Evolutionary conservation across 129 eudicot genomes (phyloP).

Genomic region (Solidago caesia): DNA sequence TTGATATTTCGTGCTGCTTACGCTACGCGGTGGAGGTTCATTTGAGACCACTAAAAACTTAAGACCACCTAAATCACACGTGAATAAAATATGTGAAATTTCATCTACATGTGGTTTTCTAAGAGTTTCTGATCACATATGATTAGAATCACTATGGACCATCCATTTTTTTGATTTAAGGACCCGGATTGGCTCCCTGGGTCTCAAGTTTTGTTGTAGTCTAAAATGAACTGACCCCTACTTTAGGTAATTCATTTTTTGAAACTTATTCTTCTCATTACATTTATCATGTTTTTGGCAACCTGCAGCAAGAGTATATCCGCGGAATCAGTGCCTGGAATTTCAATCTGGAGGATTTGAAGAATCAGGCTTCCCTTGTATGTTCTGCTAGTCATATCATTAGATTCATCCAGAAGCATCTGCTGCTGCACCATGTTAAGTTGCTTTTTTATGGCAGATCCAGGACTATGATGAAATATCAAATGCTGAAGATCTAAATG

Average conservation of each 20-base stretch:
- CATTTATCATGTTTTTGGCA: conserved; percentile 12
- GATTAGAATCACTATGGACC: too few relatives aligned
- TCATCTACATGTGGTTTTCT: too few relatives aligned
- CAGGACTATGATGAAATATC: conserved; percentile 62
- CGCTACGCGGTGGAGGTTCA: too few relatives aligned
- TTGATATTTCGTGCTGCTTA: too few relatives aligned
- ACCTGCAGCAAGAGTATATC: conserved; percentile 90
- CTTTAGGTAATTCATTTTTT: neutral
- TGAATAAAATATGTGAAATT: too few relatives aligned
- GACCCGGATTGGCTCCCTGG: too few relatives aligned
- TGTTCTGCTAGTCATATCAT: conserved; percentile 19
- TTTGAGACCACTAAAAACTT: too few relatives aligned
- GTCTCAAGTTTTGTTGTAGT: too few relatives aligned
- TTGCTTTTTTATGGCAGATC: conserved; percentile 48
- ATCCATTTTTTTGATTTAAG: too few relatives aligned
- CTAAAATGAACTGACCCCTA: neutral
- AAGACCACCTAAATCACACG: too few relatives aligned
- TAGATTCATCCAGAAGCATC: neutral
- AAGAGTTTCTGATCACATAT: too few relatives aligned
- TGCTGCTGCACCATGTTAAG: conserved; percentile 13
- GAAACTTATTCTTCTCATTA: neutral
- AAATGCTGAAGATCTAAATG: conserved; percentile 42
- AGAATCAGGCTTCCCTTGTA: conserved; percentile 94
- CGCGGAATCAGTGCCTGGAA: conserved; percentile 99
- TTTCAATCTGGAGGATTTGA: conserved; percentile 93